phyloP scores from a whole-genome alignment of 805 yeast species.

The Kazachstania martiniae region DNA sequence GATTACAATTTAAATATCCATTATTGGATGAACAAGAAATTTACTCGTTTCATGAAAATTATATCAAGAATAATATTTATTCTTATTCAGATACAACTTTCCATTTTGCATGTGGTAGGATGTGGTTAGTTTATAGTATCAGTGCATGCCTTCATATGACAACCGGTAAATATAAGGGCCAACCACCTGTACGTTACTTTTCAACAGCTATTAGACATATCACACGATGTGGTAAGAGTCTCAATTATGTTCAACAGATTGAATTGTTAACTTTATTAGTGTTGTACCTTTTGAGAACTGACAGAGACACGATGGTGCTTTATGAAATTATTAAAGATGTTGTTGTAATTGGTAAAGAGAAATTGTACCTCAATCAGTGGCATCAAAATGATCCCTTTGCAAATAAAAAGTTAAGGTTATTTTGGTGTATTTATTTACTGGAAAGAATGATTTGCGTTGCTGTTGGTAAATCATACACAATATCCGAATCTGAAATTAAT shows the following conservation, averaged over 20 bases:
- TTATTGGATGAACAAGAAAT: slow-evolving; percentile 43
- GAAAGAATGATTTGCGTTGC: slow-evolving; percentile 54
- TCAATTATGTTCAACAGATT: slow-evolving; percentile 36
- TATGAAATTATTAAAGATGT: slow-evolving; percentile 46
- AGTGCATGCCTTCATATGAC: slow-evolving; percentile 43
- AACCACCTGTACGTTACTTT: slow-evolving; percentile 45
- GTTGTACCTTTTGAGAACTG: slow-evolving; percentile 48
- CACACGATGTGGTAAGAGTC: slow-evolving; percentile 32
- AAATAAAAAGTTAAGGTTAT: slow-evolving; percentile 39
- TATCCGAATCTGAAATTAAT: slow-evolving; percentile 41
- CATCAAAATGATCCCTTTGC: slow-evolving; percentile 15
- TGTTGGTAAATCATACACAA: slow-evolving; percentile 45
- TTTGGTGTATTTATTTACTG: slow-evolving; percentile 55
- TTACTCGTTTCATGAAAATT: slow-evolving; percentile 39
- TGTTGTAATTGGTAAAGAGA: slow-evolving; percentile 32
- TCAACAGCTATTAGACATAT: slow-evolving; percentile 50
- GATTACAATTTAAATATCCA: slow-evolving; percentile 48
- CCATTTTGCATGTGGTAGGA: slow-evolving; percentile 44
- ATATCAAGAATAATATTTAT: slow-evolving; percentile 33
- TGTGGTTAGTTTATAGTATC: slow-evolving; percentile 45
- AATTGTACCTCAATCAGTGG: slow-evolving; percentile 20
- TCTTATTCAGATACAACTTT: slow-evolving; percentile 28
- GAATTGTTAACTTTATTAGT: slow-evolving; percentile 44
- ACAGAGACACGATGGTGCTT: slow-evolving; percentile 44
- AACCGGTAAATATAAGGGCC: slow-evolving; percentile 45